These are phyloP conservation scores for Omphalea diandra DNA, from an alignment of 441 rosid species.

Conservation along the genomic window DNA sequence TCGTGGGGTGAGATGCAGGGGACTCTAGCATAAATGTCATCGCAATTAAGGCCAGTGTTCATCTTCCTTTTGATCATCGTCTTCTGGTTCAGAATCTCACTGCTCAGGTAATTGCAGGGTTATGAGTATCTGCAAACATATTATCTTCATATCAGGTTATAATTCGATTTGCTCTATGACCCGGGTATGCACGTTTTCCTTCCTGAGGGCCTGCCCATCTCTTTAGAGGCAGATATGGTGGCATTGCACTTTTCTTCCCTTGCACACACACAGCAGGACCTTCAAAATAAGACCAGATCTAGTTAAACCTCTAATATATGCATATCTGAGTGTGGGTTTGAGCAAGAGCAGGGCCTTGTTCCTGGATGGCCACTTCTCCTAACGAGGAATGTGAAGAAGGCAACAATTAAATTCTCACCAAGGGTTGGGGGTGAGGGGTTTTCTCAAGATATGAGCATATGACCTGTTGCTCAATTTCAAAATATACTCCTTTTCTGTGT, in stretches of 20 bases:
- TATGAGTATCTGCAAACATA: background rate
- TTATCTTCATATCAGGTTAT: constrained; percentile 6
- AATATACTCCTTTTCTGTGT: background rate
- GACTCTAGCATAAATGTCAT: constrained; percentile 58
- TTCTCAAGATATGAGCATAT: too few species aligned
- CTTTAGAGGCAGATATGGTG: background rate
- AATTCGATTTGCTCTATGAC: background rate
- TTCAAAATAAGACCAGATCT: constrained; percentile 4
- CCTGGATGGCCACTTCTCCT: background rate
- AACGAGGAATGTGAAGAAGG: background rate
- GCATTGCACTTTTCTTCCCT: background rate
- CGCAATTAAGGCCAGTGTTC: constrained; percentile 87
- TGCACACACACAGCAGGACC: background rate
- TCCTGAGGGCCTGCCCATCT: background rate
- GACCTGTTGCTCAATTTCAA: background rate
- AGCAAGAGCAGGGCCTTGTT: too few species aligned
- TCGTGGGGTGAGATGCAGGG: constrained; percentile 43
- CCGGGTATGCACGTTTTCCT: background rate
- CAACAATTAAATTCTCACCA: background rate
- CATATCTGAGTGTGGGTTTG: background rate
- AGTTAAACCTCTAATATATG: background rate
- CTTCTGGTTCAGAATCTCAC: constrained; percentile 90
- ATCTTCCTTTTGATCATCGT: constrained; percentile 80
- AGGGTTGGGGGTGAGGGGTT: background rate
- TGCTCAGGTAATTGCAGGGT: constrained; percentile 51